A percentile compares a stretch with the other conserved stretches of the same genome.
Evolutionary conservation across 805 yeast species (phyloP).

Genomic region (Yarrowia sp.): DNA sequence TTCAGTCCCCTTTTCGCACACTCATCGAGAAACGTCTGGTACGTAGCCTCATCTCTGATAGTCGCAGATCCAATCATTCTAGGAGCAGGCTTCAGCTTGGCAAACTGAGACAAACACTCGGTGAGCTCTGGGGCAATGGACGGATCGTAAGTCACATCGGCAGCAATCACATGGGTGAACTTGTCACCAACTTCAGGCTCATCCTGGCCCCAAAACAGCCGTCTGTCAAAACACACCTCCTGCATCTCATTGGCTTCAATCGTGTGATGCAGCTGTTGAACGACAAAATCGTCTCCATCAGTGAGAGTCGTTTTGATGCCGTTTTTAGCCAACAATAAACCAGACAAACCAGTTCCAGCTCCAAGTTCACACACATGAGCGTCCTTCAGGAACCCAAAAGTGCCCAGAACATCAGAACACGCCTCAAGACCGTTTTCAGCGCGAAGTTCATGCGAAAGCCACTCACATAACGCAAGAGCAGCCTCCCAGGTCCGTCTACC

Average conservation of each 20-base stretch:
- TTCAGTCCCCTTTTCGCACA: conserved; percentile 46
- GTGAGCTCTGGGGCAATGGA: conserved; percentile 63
- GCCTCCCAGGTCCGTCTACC: conserved; percentile 97
- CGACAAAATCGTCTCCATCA: conserved; percentile 69
- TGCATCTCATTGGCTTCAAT: conserved; percentile 54
- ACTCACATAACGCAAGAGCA: conserved; percentile 68
- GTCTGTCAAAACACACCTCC: conserved; percentile 17
- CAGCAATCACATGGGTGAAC: conserved; percentile 61
- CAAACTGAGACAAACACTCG: conserved; percentile 52
- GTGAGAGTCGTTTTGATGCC: conserved; percentile 56
- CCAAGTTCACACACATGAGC: conserved; percentile 72
- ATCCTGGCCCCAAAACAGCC: conserved; percentile 44
- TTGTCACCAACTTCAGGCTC: conserved; percentile 42
- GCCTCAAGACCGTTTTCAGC: conserved; percentile 2
- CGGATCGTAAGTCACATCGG: conserved; percentile 88
- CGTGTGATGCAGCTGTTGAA: conserved; percentile 58
- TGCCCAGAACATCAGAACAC: conserved; percentile 2
- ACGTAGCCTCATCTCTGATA: conserved; percentile 65
- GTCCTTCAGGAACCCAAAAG: neutral
- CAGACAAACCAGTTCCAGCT: conserved; percentile 86
- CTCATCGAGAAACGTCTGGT: conserved; percentile 54
- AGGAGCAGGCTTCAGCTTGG: conserved; percentile 40
- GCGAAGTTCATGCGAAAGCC: conserved; percentile 48
- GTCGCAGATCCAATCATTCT: conserved; percentile 71
- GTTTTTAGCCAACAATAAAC: conserved; percentile 52